Evolutionary conservation across 75 land plant species (phyloP).

Genomic region (Picea sitchensis): DNA sequence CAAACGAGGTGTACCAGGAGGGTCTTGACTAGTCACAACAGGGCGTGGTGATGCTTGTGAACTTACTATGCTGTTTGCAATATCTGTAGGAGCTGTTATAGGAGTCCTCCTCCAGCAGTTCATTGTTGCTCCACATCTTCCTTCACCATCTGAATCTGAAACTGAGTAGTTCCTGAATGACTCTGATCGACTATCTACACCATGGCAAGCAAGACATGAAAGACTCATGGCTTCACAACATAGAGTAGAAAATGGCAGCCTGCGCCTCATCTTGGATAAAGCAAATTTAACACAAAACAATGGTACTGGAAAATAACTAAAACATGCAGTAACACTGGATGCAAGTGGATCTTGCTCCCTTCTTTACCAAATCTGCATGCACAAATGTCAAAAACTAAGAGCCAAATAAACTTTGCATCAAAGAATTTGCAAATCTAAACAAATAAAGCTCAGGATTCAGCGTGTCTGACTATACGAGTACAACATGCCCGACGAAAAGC

Average conservation of each 20-base stretch:
- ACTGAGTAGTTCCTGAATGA: conserved; percentile 63
- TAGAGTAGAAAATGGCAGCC: not conserved
- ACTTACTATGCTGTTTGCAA: not conserved
- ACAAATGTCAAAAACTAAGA: not conserved
- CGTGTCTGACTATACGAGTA: too few species aligned
- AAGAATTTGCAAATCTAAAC: not conserved
- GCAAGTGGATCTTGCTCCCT: not conserved
- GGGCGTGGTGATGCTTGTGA: conserved; percentile 53
- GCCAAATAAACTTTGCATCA: not conserved
- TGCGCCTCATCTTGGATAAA: not conserved
- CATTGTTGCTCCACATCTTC: conserved; percentile 40
- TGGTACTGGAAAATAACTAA: not conserved
- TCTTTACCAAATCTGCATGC: not conserved
- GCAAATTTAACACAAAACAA: not conserved
- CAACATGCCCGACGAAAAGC: not conserved
- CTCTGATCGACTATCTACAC: conserved; percentile 52
- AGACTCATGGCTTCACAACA: conserved; percentile 38
- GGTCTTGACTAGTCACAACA: conserved; percentile 10
- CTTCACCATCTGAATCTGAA: conserved; percentile 58
- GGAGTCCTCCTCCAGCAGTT: conserved; percentile 40
- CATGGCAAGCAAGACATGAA: conserved; percentile 56
- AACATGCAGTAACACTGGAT: not conserved
- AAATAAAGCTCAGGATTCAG: not conserved
- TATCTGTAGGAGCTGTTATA: conserved; percentile 9
- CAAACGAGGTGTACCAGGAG: conserved; percentile 36